Conservation (phyloP, 495 filamentous ascomycete genomes). For the Xylaria telfairii region DNA sequence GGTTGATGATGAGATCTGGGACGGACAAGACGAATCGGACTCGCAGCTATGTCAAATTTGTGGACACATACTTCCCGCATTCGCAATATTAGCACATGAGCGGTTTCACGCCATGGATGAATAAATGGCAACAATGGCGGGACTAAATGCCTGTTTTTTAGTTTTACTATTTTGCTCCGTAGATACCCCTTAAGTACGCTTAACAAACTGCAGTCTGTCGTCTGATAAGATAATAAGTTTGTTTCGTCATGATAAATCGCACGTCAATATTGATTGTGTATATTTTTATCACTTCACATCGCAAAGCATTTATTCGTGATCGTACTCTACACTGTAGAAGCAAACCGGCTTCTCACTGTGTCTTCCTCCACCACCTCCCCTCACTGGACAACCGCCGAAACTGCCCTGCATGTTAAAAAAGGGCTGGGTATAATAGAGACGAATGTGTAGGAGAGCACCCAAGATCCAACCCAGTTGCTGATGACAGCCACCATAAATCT, state of each 20-base stretch:
- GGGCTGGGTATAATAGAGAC: constrained; percentile 13
- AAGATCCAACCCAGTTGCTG: constrained; percentile 4
- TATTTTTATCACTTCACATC: neutral
- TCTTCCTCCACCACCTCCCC: neutral
- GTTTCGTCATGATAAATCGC: neutral
- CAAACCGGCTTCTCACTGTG: neutral
- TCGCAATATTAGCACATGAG: constrained; percentile 75
- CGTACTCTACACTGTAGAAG: neutral
- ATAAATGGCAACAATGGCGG: constrained; percentile 13
- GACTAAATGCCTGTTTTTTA: neutral
- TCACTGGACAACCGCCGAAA: neutral
- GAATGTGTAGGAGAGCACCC: neutral
- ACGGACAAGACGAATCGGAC: constrained; percentile 49
- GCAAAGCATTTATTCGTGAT: constrained; percentile 2
- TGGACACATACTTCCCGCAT: constrained; percentile 68
- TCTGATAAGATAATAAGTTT: neutral
- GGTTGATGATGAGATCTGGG: constrained; percentile 48
- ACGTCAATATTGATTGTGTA: neutral
- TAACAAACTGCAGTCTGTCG: neutral
- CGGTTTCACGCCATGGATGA: constrained; percentile 66
- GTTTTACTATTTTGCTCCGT: neutral
- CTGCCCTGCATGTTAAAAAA: neutral
- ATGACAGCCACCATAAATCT: neutral
- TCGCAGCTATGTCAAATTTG: constrained; percentile 61
- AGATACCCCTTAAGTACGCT: constrained; percentile 9